phyloP scores from a whole-genome alignment of 179 eudicot genomes.

The Beta macrorhiza region DNA sequence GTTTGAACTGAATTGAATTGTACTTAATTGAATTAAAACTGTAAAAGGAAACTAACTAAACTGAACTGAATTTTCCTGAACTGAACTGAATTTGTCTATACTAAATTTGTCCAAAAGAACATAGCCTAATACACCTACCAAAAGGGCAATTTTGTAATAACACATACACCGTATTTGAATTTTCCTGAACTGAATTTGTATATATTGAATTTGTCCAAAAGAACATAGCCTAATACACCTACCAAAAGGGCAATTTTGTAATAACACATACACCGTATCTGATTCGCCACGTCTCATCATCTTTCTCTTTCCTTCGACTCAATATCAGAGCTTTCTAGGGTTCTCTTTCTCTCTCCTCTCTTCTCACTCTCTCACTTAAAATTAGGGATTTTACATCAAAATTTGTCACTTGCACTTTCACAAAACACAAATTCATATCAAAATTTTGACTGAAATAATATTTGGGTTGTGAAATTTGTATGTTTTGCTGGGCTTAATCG shows the following conservation, averaged over 20 bases:
- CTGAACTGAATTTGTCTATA: no score
- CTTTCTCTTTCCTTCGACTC: slow-evolving; percentile 1
- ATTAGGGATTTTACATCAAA: not conserved
- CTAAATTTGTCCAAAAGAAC: no score
- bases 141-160: slow-evolving; percentile 12
- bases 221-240: not conserved
- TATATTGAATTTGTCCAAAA: no score
- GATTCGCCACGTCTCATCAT: slow-evolving; percentile 19
- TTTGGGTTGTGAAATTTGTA: slow-evolving; percentile 6
- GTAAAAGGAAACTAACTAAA: no score
- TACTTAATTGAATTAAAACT: no score
- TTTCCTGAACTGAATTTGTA: no score
- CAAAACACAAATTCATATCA: not conserved
- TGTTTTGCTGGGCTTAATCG: slow-evolving; percentile 41
- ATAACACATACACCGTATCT: slow-evolving; percentile 14
- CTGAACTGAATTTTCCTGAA: no score
- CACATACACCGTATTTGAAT: slow-evolving; percentile 17
- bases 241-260: slow-evolving; percentile 11
- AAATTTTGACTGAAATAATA: not conserved
- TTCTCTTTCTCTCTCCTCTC: not conserved
- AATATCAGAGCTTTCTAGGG: slow-evolving; percentile 11
- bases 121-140: not conserved
- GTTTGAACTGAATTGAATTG: no score
- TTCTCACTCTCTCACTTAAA: not conserved
- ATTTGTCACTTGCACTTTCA: not conserved